Conservation (phyloP, 345 rosid species). For the Eucalyptus cladocalyx region DNA sequence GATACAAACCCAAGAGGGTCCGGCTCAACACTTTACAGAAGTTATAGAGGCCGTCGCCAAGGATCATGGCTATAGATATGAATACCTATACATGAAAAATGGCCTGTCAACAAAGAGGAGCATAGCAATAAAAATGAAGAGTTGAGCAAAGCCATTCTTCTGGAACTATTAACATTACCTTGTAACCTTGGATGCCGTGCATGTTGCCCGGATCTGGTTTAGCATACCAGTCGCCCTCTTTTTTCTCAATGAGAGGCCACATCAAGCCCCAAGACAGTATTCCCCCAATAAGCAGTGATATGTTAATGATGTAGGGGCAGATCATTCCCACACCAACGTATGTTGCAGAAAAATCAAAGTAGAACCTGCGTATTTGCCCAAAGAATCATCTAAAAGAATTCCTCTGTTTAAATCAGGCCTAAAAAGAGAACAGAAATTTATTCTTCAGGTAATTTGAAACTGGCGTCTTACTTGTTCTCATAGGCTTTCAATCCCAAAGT, state of each 20-base stretch:
- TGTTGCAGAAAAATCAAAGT: slow-evolving; percentile 75
- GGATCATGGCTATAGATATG: slow-evolving; percentile 69
- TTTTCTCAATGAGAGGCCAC: slow-evolving; percentile 73
- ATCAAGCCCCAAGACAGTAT: slow-evolving; percentile 75
- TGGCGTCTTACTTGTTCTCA: slow-evolving; percentile 19
- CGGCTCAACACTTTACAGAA: slow-evolving; percentile 54
- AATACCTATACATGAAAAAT: background rate
- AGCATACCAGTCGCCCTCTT: slow-evolving; percentile 50
- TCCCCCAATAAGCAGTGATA: slow-evolving; percentile 62
- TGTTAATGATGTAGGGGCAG: slow-evolving; percentile 59
- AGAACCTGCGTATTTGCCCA: slow-evolving; percentile 40
- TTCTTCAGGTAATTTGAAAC: background rate
- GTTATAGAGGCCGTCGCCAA: slow-evolving; percentile 78
- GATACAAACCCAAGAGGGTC: slow-evolving; percentile 43
- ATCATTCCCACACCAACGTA: slow-evolving; percentile 93
- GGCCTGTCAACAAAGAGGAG: background rate
- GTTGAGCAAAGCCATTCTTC: background rate
- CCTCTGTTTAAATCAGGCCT: no score
- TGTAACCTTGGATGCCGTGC: slow-evolving; percentile 70
- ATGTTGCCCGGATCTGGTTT: slow-evolving; percentile 22
- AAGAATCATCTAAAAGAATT: background rate
- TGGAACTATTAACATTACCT: slow-evolving; percentile 7
- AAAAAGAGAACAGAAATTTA: background rate
- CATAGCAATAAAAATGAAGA: background rate
- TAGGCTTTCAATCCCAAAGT: slow-evolving; percentile 64